Percentiles rank a stretch among this genome's conserved stretches.
Conservation (phyloP, 306 rosid species). For the Cucurbita moschata region DNA sequence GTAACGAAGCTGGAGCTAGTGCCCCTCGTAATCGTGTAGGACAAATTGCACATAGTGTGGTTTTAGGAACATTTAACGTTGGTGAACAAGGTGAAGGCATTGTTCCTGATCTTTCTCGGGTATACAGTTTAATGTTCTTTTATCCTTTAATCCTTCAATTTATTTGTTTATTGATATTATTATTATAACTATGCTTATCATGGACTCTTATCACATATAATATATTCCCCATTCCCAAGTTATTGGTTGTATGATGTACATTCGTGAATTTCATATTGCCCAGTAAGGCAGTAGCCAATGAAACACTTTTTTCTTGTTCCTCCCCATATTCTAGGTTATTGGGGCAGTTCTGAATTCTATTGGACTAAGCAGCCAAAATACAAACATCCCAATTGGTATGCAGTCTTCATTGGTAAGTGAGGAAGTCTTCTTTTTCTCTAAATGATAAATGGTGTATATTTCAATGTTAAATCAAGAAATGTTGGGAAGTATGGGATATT, state of each 20-base stretch:
- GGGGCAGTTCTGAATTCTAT: constrained; percentile 91
- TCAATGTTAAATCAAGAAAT: background rate
- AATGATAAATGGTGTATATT: background rate
- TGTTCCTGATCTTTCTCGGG: constrained; percentile 79
- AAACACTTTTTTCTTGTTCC: background rate
- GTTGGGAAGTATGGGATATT: background rate
- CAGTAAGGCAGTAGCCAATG: background rate
- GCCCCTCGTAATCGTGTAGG: constrained; percentile 62
- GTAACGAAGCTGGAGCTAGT: constrained; percentile 46
- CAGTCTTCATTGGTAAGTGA: constrained; percentile 46
- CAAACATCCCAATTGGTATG: constrained; percentile 26
- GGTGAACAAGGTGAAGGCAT: constrained; percentile 85
- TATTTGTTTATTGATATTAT: background rate
- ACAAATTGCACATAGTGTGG: constrained; percentile 91
- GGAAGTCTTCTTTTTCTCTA: background rate
- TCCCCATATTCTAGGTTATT: constrained; percentile 41
- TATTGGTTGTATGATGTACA: background rate
- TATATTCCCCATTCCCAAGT: background rate
- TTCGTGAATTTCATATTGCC: background rate
- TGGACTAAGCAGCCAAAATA: constrained; percentile 54
- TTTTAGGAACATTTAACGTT: constrained; percentile 84
- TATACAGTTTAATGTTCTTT: constrained; percentile 9
- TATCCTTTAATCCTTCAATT: background rate
- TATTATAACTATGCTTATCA: background rate
- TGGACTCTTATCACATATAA: background rate